Conservation (phyloP, 2,329 filamentous ascomycete species). For the Sclerotinia subarctica region DNA sequence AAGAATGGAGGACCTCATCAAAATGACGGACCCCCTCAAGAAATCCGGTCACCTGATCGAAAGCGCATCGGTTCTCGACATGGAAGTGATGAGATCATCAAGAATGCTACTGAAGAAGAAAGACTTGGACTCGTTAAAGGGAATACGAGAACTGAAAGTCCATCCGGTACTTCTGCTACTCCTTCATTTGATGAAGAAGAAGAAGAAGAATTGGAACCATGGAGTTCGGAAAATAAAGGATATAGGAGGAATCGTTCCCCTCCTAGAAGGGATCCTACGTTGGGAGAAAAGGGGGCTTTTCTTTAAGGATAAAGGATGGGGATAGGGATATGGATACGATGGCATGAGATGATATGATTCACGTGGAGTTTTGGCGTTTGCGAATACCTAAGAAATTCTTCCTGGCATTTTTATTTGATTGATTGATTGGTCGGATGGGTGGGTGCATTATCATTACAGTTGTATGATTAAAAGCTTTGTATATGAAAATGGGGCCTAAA, state of each 20-base stretch:
- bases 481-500: not conserved
- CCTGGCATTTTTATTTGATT: slow-evolving; percentile 7
- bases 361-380: slow-evolving; percentile 16
- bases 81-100: slow-evolving; percentile 42
- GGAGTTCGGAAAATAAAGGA: slow-evolving; percentile 12
- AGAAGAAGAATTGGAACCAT: slow-evolving; percentile 23
- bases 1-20: slow-evolving; percentile 25
- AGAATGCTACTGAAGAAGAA: slow-evolving; percentile 75
- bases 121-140: slow-evolving; percentile 77
- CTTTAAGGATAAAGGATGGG: not conserved
- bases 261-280: not conserved
- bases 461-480: slow-evolving; percentile 8
- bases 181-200: slow-evolving; percentile 32
- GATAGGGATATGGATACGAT: not conserved
- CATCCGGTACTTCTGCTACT: slow-evolving; percentile 21
- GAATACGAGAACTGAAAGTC: slow-evolving; percentile 45
- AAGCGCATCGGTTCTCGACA: slow-evolving; percentile 42
- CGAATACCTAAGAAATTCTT: slow-evolving; percentile 14
- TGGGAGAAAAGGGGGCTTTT: slow-evolving; percentile 9
- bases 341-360: slow-evolving; percentile 10
- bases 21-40: slow-evolving; percentile 26
- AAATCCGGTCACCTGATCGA: slow-evolving; percentile 39
- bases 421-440: not conserved
- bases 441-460: not conserved
- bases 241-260: slow-evolving; percentile 7